Conservation (phyloP, 2,329 filamentous ascomycete genomes). For the Aurifilum marmelostoma region DNA sequence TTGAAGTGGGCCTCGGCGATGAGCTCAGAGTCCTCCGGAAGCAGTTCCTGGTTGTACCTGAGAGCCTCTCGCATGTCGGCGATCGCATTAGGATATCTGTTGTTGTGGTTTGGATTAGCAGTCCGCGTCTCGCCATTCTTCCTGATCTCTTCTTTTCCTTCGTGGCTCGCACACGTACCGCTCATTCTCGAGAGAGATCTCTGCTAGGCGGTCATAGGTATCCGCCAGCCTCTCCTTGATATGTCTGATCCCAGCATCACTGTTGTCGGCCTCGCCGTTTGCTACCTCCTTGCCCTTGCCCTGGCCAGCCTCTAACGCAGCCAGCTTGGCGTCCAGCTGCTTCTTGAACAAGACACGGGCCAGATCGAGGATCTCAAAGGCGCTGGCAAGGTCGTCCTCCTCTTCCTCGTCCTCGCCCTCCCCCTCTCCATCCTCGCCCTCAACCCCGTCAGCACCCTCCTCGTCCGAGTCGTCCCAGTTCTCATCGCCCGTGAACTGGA, state of each 20-base stretch:
- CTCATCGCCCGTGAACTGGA: slow-evolving; percentile 93
- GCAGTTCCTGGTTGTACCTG: slow-evolving; percentile 76
- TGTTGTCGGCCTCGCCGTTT: slow-evolving; percentile 40
- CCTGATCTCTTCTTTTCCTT: background rate
- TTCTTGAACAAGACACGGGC: slow-evolving; percentile 68
- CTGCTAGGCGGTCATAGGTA: slow-evolving; percentile 89
- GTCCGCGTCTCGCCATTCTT: background rate
- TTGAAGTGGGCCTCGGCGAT: slow-evolving; percentile 97
- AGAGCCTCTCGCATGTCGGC: slow-evolving; percentile 79
- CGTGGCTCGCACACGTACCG: slow-evolving; percentile 50
- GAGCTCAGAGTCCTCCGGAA: slow-evolving; percentile 78
- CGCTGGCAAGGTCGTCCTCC: slow-evolving; percentile 74
- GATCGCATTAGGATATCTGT: slow-evolving; percentile 80
- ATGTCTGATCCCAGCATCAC: slow-evolving; percentile 50
- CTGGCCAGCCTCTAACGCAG: slow-evolving; percentile 43
- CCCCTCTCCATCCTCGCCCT: slow-evolving; percentile 46
- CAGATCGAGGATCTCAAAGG: slow-evolving; percentile 84
- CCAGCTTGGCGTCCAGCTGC: slow-evolving; percentile 48
- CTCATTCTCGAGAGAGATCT: slow-evolving; percentile 97
- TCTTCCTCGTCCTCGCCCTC: slow-evolving; percentile 45
- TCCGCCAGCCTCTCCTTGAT: slow-evolving; percentile 88
- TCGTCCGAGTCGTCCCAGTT: slow-evolving; percentile 86
- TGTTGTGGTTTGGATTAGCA: slow-evolving; percentile 6
- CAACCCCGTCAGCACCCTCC: slow-evolving; percentile 43
- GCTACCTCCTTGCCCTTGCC: slow-evolving; percentile 44